phyloP scores from a whole-genome alignment of 179 eudicot genomes.

The Corrigiola litoralis region DNA sequence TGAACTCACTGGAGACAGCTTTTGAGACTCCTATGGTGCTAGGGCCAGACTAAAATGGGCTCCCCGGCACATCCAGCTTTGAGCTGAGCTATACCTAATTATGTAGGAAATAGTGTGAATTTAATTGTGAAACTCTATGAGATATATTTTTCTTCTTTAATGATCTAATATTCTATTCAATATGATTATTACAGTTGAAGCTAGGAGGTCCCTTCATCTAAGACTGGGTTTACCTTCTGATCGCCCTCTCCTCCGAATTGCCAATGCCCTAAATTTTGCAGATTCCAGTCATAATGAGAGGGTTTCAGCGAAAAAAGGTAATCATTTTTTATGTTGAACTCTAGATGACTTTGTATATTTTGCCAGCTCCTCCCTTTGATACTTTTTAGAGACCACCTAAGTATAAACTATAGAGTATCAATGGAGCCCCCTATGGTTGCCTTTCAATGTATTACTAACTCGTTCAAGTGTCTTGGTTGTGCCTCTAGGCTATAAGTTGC shows the following conservation, averaged over 20 bases:
- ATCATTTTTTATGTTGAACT: constrained; percentile 7
- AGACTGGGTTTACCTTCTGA: constrained; percentile 85
- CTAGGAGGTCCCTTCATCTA: constrained; percentile 78
- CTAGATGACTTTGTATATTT: background rate
- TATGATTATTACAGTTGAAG: constrained; percentile 55
- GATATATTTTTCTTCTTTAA: background rate
- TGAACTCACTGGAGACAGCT: background rate
- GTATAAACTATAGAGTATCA: background rate
- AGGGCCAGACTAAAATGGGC: background rate
- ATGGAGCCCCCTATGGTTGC: constrained; percentile 1
- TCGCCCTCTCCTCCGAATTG: constrained; percentile 87
- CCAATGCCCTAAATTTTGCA: constrained; percentile 61
- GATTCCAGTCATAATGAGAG: constrained; percentile 30
- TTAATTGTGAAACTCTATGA: background rate
- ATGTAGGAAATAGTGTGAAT: background rate
- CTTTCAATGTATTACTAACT: constrained; percentile 10
- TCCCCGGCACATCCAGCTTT: background rate
- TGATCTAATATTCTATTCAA: background rate
- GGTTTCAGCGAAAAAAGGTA: constrained; percentile 54
- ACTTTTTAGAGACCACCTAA: background rate
- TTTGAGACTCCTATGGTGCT: too few species aligned
- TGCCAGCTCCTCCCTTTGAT: background rate
- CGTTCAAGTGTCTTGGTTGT: constrained; percentile 18
- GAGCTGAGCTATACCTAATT: background rate
- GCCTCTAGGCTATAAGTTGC: constrained; percentile 58